Evolutionary conservation across 208 protist genomes (phyloP).

Genomic region (Crithidia brevicula): DNA sequence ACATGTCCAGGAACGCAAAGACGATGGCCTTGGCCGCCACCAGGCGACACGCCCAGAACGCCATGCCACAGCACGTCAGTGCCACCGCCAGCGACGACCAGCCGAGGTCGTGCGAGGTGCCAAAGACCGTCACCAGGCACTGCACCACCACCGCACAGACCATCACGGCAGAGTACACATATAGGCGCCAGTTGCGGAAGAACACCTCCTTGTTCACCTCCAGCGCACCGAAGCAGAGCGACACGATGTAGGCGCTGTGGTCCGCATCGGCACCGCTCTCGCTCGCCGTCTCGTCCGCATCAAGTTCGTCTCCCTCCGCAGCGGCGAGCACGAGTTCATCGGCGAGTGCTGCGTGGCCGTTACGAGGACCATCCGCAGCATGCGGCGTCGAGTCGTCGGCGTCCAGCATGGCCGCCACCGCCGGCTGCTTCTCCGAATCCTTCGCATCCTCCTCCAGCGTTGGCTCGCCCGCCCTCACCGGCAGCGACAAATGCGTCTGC

Average conservation of each 20-base stretch:
- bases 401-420: not conserved
- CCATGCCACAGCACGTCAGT: constrained; percentile 29
- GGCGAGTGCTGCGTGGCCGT: not conserved
- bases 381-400: not conserved
- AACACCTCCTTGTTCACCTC: constrained; percentile 62
- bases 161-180: constrained; percentile 57
- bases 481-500: too few relatives aligned
- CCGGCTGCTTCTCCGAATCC: not conserved
- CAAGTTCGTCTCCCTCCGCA: not conserved
- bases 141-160: constrained; percentile 39
- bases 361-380: not conserved
- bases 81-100: constrained; percentile 34
- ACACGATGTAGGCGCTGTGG: constrained; percentile 1
- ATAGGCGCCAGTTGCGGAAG: constrained; percentile 44
- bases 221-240: constrained; percentile 36
- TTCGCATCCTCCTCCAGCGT: not conserved
- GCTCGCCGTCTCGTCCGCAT: not conserved
- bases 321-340: not conserved
- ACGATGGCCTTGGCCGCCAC: constrained; percentile 58
- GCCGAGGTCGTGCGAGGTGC: constrained; percentile 24
- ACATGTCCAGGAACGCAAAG: constrained; percentile 45
- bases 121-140: constrained; percentile 37
- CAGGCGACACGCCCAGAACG: constrained; percentile 49
- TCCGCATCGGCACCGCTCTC: not conserved
- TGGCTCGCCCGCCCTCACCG: not conserved